Base-by-base conservation (phyloP, 768 basidiomycete species). In the Jaapia argillacea region DNA sequence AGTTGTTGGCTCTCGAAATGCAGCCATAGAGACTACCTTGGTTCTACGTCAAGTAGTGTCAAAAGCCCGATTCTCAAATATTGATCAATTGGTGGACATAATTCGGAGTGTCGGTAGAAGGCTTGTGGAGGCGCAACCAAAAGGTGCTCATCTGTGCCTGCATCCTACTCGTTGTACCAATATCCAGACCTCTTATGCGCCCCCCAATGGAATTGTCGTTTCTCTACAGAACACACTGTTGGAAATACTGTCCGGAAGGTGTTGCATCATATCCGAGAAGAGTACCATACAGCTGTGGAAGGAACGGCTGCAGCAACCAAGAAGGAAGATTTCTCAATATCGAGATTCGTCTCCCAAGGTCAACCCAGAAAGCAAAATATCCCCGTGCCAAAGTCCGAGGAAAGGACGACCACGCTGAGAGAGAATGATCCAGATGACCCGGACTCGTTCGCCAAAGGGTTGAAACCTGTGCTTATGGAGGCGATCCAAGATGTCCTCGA, bases 401-500 rank as follows among this genome's bases (percentile, higher is more conserved):
- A 59, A 37, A 75, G 37, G 21, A 10, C 71, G 40, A 72, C 68
- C 5, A 72, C 74, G 2, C 58, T 85, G 36, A 79, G 71, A 48
- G 83, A 86, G 58, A 72, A 81, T 54, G 78, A 87, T 59, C 66
- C 75, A 0, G 75, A 85, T 44, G 85, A 87, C 59, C 83, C 81
- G 0, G 84, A 88, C 54, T 79, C 81, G 13, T 86, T 88, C 54
- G 79, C 86, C 6, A 66, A 71, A 31, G 75, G 75, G 26, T 60
- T 98, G 41, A 96, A 93, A 63, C 94, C 94, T 2, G 84, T 96
- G 1, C 71, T 99, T 43, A 90, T 97, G 74, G 91, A 96, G 61
- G 96, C 92, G 5, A 93, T 99, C 41, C 86, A 94, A 57, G 94
- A 97, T 56, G 87, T 97, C 14, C 71, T 96, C 36, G 91, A 96